Base-by-base conservation (phyloP, 1,139 yeast genomes). In the Wickerhamiella pararugosa region DNA sequence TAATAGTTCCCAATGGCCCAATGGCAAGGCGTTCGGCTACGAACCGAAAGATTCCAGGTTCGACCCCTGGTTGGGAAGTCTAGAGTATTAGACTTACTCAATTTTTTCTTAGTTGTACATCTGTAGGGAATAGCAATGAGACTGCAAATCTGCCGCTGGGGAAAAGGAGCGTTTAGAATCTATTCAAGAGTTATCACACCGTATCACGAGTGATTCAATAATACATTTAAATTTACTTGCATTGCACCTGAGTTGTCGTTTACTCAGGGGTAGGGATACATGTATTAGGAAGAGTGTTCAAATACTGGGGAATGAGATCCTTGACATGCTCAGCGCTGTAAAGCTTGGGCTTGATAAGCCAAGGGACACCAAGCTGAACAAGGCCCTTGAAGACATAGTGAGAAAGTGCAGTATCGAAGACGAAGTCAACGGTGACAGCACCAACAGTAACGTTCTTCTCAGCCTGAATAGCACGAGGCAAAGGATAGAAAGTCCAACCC, bases 381-480 rank as follows among this genome's bases (percentile, higher is more conserved):
- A 58, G 10, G 0, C 92, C 94, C 49, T 67, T 63, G 6, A 73
- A 46, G 5, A 90, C 63, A 53, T 78, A 77, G 4, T 75, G 70
- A 32, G 74, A 66, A 51, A 87, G 71, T 55, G 84, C 90, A 51
- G 76, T 79, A 57, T 81, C 81, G 57, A 79, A 86, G 0, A 90
- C 75, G 30, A 86, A 70, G 53, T 86, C 92, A 6, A 78, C 76
- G 1, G 57, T 54, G 1, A 55, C 53, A 3, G 51, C 55, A 6
- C 48, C 45, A 1, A 49, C 43, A 8, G 57, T 43, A 11, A 60
- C 59, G 15, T 56, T 58, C 33, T 59, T 54, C 10, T 52, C 49
- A 1, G 78, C 61, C 52, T 75, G 79, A 11, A 87, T 75, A 5
- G 83, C 92, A 52, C 83, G 84, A 3, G 95, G 94, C 4, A 82